Evolutionary conservation across 805 yeast species (phyloP), one percentile per base, ranked within the genome.

Genomic region (Ogataea allantospora): DNA sequence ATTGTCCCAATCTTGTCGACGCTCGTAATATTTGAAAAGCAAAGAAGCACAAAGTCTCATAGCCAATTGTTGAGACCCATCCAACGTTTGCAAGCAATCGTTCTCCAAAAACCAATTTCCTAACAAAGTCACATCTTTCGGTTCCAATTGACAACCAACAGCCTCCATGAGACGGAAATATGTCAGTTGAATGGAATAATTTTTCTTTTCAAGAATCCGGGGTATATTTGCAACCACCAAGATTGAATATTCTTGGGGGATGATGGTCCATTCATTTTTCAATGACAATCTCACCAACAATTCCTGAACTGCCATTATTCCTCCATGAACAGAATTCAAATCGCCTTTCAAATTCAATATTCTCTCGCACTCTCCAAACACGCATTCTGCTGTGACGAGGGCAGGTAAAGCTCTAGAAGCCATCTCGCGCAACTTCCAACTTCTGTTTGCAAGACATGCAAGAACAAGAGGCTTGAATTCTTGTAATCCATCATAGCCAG

Each of bases 341-440:
- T 59, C 18, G 12, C 35, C 28, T 11, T 36, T 23, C 11, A 25
- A 9, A 4, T 22, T 17, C n/a, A 57, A n/a, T 7, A 53, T 35
- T 0, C 38, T 23, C 3, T 33, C 21, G 5, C 68, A 52, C 22
- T 67, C 67, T 4, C 47, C 46, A 2, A 50, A 40, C 2, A 62
- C 50, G 7, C 62, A 55, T 1, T 60, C 65, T 1, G 53, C 48
- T 7, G 63, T 43, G 10, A 75, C 56, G 32, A 82, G 58, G 0
- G 80, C 62, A 0, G 82, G 75, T 2, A 86, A 51, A 4, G 88
- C 75, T 53, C 80, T 70, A 0, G 96, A 86, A 0, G 95, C 84
- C 76, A 86, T 75, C 54, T 89, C 96, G 45, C 99, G 72, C 7
- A 93, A 72, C 51, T 88, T 88, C 96, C 96, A 91, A 38, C 71